Evolutionary conservation across 192 early-diverging fungal genomes (phyloP), one percentile per base, ranked within the genome.

Genomic region (Umbelopsis vinacea): DNA sequence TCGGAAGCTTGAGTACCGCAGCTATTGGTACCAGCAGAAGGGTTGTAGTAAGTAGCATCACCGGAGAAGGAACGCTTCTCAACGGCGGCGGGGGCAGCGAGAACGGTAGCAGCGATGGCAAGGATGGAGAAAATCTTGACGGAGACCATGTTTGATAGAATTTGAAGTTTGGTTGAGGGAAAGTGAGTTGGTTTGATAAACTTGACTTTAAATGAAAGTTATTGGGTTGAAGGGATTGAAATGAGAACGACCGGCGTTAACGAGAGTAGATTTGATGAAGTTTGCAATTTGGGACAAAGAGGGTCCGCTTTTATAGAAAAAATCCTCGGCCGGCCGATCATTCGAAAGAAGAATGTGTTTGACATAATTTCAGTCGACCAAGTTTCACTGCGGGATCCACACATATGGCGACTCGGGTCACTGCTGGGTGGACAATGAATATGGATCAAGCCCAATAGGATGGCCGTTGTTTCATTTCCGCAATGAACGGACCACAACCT

Each of bases 21-120:
- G 0, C 82, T 75, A 21, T 83, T 79, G 4, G 76, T 67, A 22
- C 87, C 87, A 57, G n/a, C 37, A 54, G 35, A 29, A 5, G 82
- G 76, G 40, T 76, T 79, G 50, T 78, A 88, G 68, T 75, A 88
- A 4, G 87, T 88, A 22, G 79, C 87, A 26, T 86, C 80, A 33
- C 87, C 87, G 6, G 74, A 46, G 72, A 81, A 85, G 15, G 66
- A 53, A 17, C 67, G 54, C 40, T 69, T 33, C 5, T 45, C 43
- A 22, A 69, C 40, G n/a, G 66, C 38, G 15, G 46, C 72, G 24
- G 73, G 52, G 22, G 38, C 67, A 23, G 43, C 40, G 37, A 74
- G 23, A 4, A 19, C 48, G 23, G 67, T 35, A 23, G 48, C 14
- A 21, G 67, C 54, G 22, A 48, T 1, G 26, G 52, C 55, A 40